Evolutionary conservation across 345 rosid species (phyloP), one percentile per base, ranked within the genome.

Genomic region (Sapria himalayana): DNA sequence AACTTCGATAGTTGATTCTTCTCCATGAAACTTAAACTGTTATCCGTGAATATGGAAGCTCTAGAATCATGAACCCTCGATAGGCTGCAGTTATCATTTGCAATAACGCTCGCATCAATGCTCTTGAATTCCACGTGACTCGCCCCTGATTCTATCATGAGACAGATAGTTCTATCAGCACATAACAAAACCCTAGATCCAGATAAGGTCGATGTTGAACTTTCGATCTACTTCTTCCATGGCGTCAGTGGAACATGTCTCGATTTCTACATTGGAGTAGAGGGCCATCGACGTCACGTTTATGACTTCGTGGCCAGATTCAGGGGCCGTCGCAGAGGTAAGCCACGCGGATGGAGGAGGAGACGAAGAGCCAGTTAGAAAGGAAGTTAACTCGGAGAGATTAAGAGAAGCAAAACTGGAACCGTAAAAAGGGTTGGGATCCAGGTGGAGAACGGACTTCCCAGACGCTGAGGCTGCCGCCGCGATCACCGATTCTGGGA

Each of bases 351-450:
- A n/a, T 7, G 45, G 37, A 13, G 60, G 51, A 35, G 70, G 18
- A 17, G 54, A 11, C 19, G 73, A 59, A 51, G 51, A 61, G 19
- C 72, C 59, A 19, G 43, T 50, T 40, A 89, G 74, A 63, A 89
- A 82, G 25, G 74, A 45, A 39, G 78, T 49, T 40, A 82, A 71
- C 23, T 76, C 78, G 25, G 73, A 50, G 20, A 70, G 57, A 16
- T 72, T 31, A 45, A 85, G 78, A n/a, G 93, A 76, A 22, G 94
- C 56, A 60, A 62, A 79, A 50, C 76, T 85, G 42, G 82, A 72
- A 39, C 98, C 98, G 38, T 89, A 89, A 58, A 78, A 82, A 17
- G 80, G 81, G 48, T 79, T 74, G 23, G 81, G 82, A 37, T 82
- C 93, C 11, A 89, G 71, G 59, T 89, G 98, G 43, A 89, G 93